phyloP scores from a whole-genome alignment of 2,329 filamentous ascomycete genomes.

The Penicillium sp. region DNA sequence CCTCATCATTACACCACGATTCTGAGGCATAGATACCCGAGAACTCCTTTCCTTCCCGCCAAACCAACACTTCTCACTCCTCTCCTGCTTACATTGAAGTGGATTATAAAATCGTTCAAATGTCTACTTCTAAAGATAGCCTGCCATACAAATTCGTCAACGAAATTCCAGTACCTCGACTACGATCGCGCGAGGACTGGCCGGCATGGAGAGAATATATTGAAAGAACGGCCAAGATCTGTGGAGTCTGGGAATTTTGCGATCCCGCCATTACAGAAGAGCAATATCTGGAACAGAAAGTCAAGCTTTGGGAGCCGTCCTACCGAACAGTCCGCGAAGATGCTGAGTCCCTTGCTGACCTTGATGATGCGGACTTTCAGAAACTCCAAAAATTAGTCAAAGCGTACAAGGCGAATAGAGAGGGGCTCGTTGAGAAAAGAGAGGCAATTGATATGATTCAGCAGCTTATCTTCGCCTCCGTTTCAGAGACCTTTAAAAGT shows the following conservation, averaged over 20 bases:
- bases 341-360: neutral
- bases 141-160: neutral
- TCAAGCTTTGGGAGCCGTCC: neutral
- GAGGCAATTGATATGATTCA: neutral
- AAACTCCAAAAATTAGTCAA: neutral
- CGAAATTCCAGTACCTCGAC: neutral
- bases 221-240: neutral
- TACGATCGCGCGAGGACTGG: neutral
- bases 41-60: neutral
- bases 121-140: neutral
- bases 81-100: neutral
- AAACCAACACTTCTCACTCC: neutral
- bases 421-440: neutral
- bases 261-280: neutral
- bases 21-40: neutral
- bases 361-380: neutral
- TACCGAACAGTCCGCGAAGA: neutral
- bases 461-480: neutral
- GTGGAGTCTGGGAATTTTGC: conserved; percentile 2
- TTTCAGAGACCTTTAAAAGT: neutral
- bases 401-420: neutral
- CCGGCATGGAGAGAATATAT: neutral
- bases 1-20: neutral
- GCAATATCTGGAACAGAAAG: neutral
- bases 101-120: neutral